phyloP scores from a whole-genome alignment of 1,284 basidiomycete genomes.

The Ustilago xerochloae region DNA sequence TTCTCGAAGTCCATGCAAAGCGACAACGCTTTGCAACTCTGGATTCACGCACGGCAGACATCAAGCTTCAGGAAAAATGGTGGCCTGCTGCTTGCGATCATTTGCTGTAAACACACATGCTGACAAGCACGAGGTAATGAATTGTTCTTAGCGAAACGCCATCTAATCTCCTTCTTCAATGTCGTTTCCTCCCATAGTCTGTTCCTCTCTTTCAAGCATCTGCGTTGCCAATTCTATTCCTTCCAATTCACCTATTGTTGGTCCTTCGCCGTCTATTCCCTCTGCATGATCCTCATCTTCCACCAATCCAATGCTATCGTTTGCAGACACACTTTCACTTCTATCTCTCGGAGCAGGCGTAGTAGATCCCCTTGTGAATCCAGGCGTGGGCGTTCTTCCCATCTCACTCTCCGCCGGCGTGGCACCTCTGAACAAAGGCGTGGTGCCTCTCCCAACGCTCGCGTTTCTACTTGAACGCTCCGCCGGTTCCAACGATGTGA shows the following conservation, averaged over 20 bases:
- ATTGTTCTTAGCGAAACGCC: too few relatives aligned
- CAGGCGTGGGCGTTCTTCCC: conserved; percentile 23
- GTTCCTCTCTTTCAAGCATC: conserved; percentile 49
- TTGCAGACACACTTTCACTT: conserved; percentile 9
- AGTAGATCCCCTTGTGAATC: not conserved
- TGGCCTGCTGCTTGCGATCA: conserved; percentile 38
- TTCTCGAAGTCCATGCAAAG: conserved; percentile 29
- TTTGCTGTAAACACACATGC: not conserved
- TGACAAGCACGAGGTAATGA: not conserved
- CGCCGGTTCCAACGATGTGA: conserved; percentile 41
- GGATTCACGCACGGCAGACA: conserved; percentile 29
- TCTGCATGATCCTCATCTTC: conserved; percentile 5
- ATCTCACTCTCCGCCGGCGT: conserved; percentile 37
- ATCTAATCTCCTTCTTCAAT: conserved; percentile 49
- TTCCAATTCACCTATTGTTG: conserved; percentile 36
- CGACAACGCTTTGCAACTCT: conserved; percentile 31
- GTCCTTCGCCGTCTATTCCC: conserved; percentile 15
- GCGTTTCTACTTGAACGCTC: conserved; percentile 39
- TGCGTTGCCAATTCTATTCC: conserved; percentile 51
- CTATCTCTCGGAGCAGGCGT: conserved; percentile 17
- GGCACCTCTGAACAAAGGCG: conserved; percentile 47
- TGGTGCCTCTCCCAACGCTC: conserved; percentile 20
- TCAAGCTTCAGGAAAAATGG: conserved; percentile 41
- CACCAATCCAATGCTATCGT: conserved; percentile 6
- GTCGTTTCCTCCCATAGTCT: conserved; percentile 41